Conservation (phyloP, 441 rosid species). For the Pelargonium citronellum region DNA sequence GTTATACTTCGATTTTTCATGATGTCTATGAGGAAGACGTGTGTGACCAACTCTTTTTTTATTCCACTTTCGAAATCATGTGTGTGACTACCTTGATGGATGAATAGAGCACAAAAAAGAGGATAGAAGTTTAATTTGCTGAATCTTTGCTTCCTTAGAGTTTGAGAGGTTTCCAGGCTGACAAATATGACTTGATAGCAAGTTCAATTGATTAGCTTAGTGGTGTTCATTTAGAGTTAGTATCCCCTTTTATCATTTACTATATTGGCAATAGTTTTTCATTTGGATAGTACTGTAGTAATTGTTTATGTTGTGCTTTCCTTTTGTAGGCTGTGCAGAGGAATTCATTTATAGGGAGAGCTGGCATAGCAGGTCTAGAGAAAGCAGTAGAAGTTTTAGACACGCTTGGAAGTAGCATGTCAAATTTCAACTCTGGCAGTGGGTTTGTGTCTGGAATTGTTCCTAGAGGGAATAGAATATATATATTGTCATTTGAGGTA, state of each 20-base stretch:
- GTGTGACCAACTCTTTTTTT: background rate
- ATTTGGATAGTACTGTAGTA: background rate
- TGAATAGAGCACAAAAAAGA: too few species aligned
- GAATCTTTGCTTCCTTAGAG: background rate
- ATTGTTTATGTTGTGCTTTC: conserved; percentile 1
- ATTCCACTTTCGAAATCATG: too few species aligned
- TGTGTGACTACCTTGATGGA: too few species aligned
- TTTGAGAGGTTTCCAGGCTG: background rate
- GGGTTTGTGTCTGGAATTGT: conserved; percentile 78
- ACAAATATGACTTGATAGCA: background rate
- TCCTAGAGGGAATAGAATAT: conserved; percentile 72
- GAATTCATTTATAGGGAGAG: conserved; percentile 74
- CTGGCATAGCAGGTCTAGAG: conserved; percentile 72
- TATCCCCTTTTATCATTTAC: too few species aligned
- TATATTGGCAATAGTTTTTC: background rate
- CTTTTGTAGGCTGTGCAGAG: conserved; percentile 72
- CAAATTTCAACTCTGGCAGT: conserved; percentile 53
- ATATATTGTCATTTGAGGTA: conserved; percentile 86
- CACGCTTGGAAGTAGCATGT: conserved; percentile 92
- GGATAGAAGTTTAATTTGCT: too few species aligned
- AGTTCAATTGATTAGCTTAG: background rate
- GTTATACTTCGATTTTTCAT: background rate
- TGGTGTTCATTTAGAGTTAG: background rate
- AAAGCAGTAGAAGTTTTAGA: conserved; percentile 92
- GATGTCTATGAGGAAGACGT: background rate